phyloP scores from a whole-genome alignment of 2,329 filamentous ascomycete species.

The Diplocarpon mali region DNA sequence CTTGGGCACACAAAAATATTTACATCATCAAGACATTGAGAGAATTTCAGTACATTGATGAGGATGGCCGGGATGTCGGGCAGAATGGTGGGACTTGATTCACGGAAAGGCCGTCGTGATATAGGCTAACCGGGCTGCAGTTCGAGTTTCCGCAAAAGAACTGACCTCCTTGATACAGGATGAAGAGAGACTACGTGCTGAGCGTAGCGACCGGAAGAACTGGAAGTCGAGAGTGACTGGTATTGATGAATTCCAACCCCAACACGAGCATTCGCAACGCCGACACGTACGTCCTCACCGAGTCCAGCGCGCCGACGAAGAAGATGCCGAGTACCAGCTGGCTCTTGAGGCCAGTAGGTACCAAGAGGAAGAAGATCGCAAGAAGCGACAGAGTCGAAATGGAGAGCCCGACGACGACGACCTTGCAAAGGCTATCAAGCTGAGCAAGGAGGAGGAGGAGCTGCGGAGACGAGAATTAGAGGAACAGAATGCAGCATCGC shows the following conservation, averaged over 20 bases:
- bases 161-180: constrained; percentile 85
- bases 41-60: constrained; percentile 93
- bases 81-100: constrained; percentile 65
- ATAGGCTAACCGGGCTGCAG: constrained; percentile 38
- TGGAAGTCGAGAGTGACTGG: constrained; percentile 97
- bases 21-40: constrained; percentile 98
- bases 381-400: constrained; percentile 55
- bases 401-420: constrained; percentile 63
- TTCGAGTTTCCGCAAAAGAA: constrained; percentile 92
- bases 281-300: constrained; percentile 37
- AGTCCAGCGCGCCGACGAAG: constrained; percentile 54
- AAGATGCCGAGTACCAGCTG: constrained; percentile 81
- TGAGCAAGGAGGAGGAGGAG: constrained; percentile 93
- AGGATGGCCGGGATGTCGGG: constrained; percentile 89
- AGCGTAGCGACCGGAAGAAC: constrained; percentile 80
- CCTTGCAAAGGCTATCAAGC: constrained; percentile 83
- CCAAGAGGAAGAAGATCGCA: constrained; percentile 83
- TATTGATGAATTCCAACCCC: constrained; percentile 65
- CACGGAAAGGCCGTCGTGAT: neutral
- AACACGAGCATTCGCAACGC: constrained; percentile 32
- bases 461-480: constrained; percentile 77
- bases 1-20: constrained; percentile 94
- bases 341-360: constrained; percentile 92
- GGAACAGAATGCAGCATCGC: constrained; percentile 67
- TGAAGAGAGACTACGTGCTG: constrained; percentile 81